Conservation (phyloP, 306 rosid genomes). For the Coriaria nepalensis region DNA sequence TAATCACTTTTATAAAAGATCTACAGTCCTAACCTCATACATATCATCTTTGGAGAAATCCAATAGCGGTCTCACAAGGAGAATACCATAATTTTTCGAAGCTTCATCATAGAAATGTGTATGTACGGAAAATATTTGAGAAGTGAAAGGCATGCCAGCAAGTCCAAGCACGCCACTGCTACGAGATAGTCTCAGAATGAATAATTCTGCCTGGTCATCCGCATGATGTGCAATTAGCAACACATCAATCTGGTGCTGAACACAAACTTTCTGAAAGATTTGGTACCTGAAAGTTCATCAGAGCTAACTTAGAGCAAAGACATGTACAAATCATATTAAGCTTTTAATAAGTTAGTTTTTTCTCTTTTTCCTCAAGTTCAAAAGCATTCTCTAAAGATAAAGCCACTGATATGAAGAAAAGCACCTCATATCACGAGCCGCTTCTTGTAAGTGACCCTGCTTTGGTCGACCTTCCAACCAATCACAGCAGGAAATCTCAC, state of each 20-base stretch:
- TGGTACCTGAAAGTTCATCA: conserved; percentile 39
- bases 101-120: conserved; percentile 17
- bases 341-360: background rate
- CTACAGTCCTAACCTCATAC: conserved; percentile 52
- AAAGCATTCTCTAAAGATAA: background rate
- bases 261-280: conserved; percentile 61
- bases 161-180: conserved; percentile 92
- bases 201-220: conserved; percentile 96
- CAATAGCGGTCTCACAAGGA: conserved; percentile 78
- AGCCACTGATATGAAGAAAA: background rate
- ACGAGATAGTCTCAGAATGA: conserved; percentile 85
- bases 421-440: conserved; percentile 89
- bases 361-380: background rate
- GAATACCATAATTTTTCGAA: conserved; percentile 35
- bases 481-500: conserved; percentile 58
- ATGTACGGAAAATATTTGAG: conserved; percentile 60
- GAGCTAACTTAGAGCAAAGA: conserved; percentile 2
- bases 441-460: conserved; percentile 90
- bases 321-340: conserved; percentile 5
- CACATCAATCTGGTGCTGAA: conserved; percentile 44
- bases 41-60: conserved; percentile 75
- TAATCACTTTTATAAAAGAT: background rate
- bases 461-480: conserved; percentile 76
- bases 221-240: conserved; percentile 86
- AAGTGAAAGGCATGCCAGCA: conserved; percentile 81